Conservation (phyloP, 257 asterid species). For the Solanum ossicruentum region DNA sequence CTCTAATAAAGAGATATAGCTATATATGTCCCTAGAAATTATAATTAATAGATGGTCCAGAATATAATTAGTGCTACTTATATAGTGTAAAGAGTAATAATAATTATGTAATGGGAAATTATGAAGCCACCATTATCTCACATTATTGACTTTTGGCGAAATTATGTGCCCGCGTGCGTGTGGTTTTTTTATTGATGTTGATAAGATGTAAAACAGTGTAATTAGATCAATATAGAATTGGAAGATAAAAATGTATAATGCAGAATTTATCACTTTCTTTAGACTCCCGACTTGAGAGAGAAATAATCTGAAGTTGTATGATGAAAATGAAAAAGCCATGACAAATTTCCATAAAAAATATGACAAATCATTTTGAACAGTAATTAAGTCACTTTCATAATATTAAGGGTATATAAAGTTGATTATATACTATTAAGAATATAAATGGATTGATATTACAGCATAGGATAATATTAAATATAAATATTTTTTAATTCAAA, state of each 20-base stretch:
- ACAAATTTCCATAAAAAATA: background rate
- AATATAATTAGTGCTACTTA: background rate
- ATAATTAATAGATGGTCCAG: background rate
- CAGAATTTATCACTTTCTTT: background rate
- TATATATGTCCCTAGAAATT: background rate
- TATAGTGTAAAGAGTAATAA: background rate
- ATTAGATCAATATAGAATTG: background rate
- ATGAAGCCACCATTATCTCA: slow-evolving; percentile 9
- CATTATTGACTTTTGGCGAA: slow-evolving; percentile 5
- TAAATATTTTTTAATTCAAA: no score
- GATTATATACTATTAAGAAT: no score
- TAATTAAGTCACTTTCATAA: no score
- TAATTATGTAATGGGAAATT: slow-evolving; percentile 10
- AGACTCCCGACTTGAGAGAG: rapidly evolving
- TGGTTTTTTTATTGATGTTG: background rate
- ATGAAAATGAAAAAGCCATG: background rate
- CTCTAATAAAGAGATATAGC: background rate
- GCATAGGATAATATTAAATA: no score
- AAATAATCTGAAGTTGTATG: background rate
- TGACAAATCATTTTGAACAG: background rate
- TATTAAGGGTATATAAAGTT: no score
- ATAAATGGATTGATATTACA: no score
- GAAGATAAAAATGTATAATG: background rate
- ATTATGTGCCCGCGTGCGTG: slow-evolving; percentile 21
- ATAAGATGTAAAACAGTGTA: background rate